These are phyloP conservation scores for Daldinia caldariorum DNA, from an alignment of 495 filamentous ascomycete species.

Conservation along the genomic window DNA sequence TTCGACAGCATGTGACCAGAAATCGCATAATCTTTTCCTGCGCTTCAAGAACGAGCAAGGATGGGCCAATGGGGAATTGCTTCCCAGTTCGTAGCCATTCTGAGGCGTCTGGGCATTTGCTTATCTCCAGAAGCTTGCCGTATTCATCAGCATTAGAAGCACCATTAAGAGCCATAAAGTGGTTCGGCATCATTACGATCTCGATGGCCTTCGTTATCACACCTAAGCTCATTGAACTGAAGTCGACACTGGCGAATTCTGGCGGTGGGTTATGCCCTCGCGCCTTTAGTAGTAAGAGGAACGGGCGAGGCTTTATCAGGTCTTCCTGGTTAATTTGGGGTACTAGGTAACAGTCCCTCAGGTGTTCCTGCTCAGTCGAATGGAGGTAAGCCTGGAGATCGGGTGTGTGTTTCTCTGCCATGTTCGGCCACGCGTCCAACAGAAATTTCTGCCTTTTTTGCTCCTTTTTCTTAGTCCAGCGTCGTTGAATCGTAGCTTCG, in stretches of 20 bases:
- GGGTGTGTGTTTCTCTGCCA: constrained; percentile 60
- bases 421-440: constrained; percentile 57
- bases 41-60: constrained; percentile 59
- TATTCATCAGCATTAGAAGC: constrained; percentile 50
- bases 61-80: constrained; percentile 55
- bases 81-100: constrained; percentile 43
- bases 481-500: constrained; percentile 57
- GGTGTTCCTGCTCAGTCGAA: not conserved
- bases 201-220: constrained; percentile 42
- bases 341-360: constrained; percentile 46
- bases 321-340: constrained; percentile 70
- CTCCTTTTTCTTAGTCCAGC: constrained; percentile 61
- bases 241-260: constrained; percentile 56
- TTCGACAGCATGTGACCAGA: constrained; percentile 55
- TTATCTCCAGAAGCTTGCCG: constrained; percentile 56
- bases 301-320: constrained; percentile 52
- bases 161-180: constrained; percentile 59
- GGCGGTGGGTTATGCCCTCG: constrained; percentile 57
- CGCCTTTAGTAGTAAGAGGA: constrained; percentile 61
- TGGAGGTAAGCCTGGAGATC: constrained; percentile 58
- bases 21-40: constrained; percentile 60
- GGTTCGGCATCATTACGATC: constrained; percentile 51
- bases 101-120: constrained; percentile 54
- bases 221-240: constrained; percentile 49
- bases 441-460: constrained; percentile 55